Evolutionary conservation across 257 asterid genomes (phyloP).

Genomic region (Rauvolfia tetraphylla): DNA sequence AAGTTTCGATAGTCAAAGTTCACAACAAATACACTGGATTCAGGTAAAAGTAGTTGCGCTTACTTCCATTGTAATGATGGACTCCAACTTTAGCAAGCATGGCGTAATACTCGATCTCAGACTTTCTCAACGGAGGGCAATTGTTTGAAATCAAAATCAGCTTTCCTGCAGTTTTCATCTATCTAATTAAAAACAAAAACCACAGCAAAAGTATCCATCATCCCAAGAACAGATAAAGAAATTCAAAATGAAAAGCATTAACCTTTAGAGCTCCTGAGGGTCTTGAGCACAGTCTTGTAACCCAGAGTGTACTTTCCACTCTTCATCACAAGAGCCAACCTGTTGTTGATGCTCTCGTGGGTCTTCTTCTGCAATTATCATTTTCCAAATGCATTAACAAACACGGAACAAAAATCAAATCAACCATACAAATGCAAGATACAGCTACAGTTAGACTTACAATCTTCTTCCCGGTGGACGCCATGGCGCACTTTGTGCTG

Average conservation of each 20-base stretch:
- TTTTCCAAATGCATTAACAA: background rate
- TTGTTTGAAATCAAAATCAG: conserved; percentile 76
- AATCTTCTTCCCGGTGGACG: conserved; percentile 49
- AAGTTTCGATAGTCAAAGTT: background rate
- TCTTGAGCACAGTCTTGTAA: conserved; percentile 79
- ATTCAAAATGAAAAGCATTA: background rate
- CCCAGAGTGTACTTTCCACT: conserved; percentile 84
- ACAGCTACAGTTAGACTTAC: conserved; percentile 13
- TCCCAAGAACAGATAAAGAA: no score
- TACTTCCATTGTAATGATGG: conserved; percentile 77
- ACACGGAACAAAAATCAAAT: background rate
- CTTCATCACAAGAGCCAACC: conserved; percentile 80
- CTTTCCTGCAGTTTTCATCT: conserved; percentile 40
- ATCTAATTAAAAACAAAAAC: background rate
- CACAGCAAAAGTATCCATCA: no score
- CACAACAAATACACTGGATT: background rate
- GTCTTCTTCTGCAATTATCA: conserved; percentile 65
- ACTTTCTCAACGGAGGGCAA: conserved; percentile 82
- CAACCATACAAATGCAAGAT: background rate
- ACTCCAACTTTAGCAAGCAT: conserved; percentile 88
- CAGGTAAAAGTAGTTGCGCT: conserved; percentile 19
- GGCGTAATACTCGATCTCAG: conserved; percentile 85
- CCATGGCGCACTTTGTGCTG: conserved; percentile 24
- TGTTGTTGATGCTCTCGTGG: conserved; percentile 73
- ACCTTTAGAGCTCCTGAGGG: conserved; percentile 78